Evolutionary conservation across 1,284 basidiomycete species (phyloP), one percentile per base, ranked within the genome.

Genomic region (Inonotus hispidus): DNA sequence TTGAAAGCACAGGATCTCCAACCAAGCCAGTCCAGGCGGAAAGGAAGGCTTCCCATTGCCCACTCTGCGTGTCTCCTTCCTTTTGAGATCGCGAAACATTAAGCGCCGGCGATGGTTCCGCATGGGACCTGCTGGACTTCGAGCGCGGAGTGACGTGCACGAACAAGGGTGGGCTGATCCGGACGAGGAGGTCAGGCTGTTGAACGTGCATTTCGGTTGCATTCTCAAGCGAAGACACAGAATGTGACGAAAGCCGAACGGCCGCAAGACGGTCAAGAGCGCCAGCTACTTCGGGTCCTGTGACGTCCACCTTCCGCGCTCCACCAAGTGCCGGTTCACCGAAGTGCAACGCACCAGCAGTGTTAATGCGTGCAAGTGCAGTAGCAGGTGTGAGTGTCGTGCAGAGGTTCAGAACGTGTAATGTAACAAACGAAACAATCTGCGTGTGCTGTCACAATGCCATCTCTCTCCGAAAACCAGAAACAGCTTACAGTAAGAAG

Each of bases 21-120:
- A 98, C 94, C 65, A 98, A 85, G n/a, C 80, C 79, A 7, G 93
- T 93, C 96, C 95, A 98, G n/a, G 85, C 83, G 43, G 85, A 86
- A 90, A 98, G 93, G 78, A 97, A 94, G 64, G 85, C 82, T 66
- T 97, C 94, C 64, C 97, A 77, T 38, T 58, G 53, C 5, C 39
- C 41, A 14, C 27, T 13, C 16, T 53, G 49, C 16, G 53, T 27
- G 13, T 45, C 50, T 23, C 38, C 50, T 14, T 53, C 45, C 38
- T 53, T 45, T 14, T 37, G 57, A 39, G 32, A 60, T 67, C 3
- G 71, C 67, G 13, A 67, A 70, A 55, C 56, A 69, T 59, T 38
- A 67, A 16, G 59, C 64, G 52, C 58, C 29, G 23, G 63, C 41
- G 57, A 60, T 52, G 23, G 61, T 19, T 56, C 55, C 37, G 49